phyloP scores from a whole-genome alignment of 306 rosid genomes.

The Begonia loranthoides region DNA sequence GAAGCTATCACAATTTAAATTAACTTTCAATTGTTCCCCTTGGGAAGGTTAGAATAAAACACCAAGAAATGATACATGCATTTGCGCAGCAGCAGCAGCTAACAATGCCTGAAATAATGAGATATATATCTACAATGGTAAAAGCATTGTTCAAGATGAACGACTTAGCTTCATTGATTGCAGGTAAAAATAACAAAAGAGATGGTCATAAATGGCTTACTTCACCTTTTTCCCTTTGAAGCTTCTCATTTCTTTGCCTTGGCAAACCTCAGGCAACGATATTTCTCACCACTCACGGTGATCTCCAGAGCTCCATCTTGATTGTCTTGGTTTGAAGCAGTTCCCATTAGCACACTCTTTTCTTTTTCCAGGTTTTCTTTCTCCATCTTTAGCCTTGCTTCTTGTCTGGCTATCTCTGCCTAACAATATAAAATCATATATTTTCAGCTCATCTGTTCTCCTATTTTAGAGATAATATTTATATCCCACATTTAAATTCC shows the following conservation, averaged over 20 bases:
- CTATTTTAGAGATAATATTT: background rate
- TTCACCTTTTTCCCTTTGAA: background rate
- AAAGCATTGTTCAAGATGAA: background rate
- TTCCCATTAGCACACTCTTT: slow-evolving; percentile 91
- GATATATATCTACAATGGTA: background rate
- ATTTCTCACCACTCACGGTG: slow-evolving; percentile 96
- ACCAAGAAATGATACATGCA: no score
- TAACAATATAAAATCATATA: slow-evolving; percentile 10
- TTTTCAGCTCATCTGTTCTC: background rate
- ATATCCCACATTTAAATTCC: no score
- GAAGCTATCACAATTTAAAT: no score
- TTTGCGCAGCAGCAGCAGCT: no score
- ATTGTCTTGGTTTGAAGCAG: slow-evolving; percentile 91
- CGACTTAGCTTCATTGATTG: background rate
- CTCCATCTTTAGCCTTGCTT: slow-evolving; percentile 90
- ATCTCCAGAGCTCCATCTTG: slow-evolving; percentile 97
- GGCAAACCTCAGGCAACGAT: slow-evolving; percentile 84
- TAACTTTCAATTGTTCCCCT: no score
- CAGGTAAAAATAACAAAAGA: background rate
- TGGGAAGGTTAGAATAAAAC: no score
- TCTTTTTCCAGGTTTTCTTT: slow-evolving; percentile 94
- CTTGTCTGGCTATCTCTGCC: slow-evolving; percentile 92
- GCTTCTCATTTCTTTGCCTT: slow-evolving; percentile 79
- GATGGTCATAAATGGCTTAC: background rate
- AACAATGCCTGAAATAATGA: background rate